phyloP scores from a whole-genome alignment of 345 rosid genomes.

The Eucalyptus decipiens region DNA sequence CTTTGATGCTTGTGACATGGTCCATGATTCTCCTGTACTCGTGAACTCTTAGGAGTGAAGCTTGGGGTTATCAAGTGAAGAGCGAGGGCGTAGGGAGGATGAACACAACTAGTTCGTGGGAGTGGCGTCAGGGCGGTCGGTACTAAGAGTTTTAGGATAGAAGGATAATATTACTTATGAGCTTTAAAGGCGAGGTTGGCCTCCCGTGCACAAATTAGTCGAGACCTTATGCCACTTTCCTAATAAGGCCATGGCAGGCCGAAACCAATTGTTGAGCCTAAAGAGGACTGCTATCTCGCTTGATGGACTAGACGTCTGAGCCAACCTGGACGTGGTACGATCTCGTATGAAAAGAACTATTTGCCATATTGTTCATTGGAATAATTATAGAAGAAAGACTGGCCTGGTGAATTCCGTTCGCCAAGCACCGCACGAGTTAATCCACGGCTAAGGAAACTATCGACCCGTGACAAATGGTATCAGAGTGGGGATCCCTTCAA shows the following conservation, averaged over 20 bases:
- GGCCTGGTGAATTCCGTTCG: fast-evolving
- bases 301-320: fast-evolving
- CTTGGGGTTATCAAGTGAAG: too few species aligned
- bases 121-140: fast-evolving
- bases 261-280: too few species aligned
- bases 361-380: too few species aligned
- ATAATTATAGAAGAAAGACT: too few species aligned
- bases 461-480: too few species aligned
- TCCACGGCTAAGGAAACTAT: too few species aligned
- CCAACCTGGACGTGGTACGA: fast-evolving
- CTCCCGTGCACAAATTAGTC: fast-evolving
- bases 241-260: fast-evolving
- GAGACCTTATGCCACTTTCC: fast-evolving
- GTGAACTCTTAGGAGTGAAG: too few species aligned
- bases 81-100: fast-evolving
- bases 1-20: neutral
- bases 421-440: fast-evolving
- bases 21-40: fast-evolving
- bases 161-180: too few species aligned
- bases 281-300: fast-evolving
- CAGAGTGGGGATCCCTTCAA: too few species aligned
- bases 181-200: fast-evolving
- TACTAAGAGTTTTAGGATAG: too few species aligned
- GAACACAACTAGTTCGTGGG: fast-evolving
- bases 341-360: too few species aligned